A percentile compares a stretch with the other conserved stretches of the same genome.
Conservation (phyloP, 75 land plant genomes). For the Pseudotsuga menziesii region DNA sequence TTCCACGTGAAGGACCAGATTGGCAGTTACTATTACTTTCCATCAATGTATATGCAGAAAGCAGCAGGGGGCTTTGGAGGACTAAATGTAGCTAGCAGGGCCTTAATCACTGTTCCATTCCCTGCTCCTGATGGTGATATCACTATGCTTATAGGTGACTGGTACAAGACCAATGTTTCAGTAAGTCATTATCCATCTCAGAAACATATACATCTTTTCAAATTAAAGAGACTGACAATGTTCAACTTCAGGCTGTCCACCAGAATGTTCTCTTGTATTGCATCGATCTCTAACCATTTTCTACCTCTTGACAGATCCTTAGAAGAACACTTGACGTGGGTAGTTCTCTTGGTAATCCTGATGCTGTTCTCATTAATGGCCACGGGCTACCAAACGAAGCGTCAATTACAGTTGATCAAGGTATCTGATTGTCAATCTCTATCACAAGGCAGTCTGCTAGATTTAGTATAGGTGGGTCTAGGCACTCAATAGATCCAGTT, state of each 20-base stretch:
- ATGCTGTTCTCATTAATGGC: slow-evolving; percentile 48
- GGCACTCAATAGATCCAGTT: too few species aligned
- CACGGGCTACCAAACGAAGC: slow-evolving; percentile 13
- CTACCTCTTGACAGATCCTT: slow-evolving; percentile 2
- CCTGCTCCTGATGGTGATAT: slow-evolving; percentile 64
- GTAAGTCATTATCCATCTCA: slow-evolving; percentile 20
- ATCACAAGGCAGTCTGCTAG: too few species aligned
- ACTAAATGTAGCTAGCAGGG: slow-evolving; percentile 55
- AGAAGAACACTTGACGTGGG: slow-evolving; percentile 22
- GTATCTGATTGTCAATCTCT: slow-evolving; percentile 5
- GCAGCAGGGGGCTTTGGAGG: slow-evolving; percentile 90
- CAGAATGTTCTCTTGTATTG: not conserved
- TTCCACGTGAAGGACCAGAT: slow-evolving; percentile 39
- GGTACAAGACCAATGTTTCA: slow-evolving; percentile 63
- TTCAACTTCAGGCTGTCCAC: not conserved
- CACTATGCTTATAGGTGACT: slow-evolving; percentile 80
- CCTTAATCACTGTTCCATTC: slow-evolving; percentile 72
- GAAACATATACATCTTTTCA: not conserved
- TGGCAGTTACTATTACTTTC: slow-evolving; percentile 55
- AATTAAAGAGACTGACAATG: not conserved
- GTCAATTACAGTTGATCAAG: slow-evolving; percentile 25
- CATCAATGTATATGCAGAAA: slow-evolving; percentile 56
- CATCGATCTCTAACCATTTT: not conserved
- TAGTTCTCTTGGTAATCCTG: slow-evolving; percentile 21
- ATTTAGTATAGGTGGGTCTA: too few species aligned